Conservation (phyloP, 1,139 yeast genomes). For the Saccharomyces hybrid region DNA sequence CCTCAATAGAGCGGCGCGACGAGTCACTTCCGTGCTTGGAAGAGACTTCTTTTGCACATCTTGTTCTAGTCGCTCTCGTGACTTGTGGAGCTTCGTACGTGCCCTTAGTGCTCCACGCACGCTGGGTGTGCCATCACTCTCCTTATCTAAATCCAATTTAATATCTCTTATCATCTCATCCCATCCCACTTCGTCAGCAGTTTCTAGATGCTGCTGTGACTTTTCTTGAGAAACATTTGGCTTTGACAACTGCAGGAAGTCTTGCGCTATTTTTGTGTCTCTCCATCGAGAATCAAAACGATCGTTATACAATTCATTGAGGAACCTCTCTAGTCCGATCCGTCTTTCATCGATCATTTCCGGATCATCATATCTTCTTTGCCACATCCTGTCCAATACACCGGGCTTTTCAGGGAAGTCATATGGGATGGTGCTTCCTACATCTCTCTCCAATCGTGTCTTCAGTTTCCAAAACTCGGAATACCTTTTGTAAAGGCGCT, state of each 20-base stretch:
- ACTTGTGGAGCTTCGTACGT: not conserved
- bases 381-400: slow-evolving; percentile 11
- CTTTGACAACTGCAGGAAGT: slow-evolving; percentile 33
- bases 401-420: slow-evolving; percentile 37
- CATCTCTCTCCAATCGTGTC: slow-evolving; percentile 38
- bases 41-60: not conserved
- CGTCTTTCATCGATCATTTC: slow-evolving; percentile 44
- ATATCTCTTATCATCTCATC: slow-evolving; percentile 12
- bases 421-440: slow-evolving; percentile 41
- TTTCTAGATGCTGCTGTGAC: not conserved
- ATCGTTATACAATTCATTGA: slow-evolving; percentile 43
- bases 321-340: slow-evolving; percentile 40
- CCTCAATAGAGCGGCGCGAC: not conserved
- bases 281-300: slow-evolving; percentile 36
- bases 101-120: not conserved
- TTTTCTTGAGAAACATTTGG: slow-evolving; percentile 12
- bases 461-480: slow-evolving; percentile 47
- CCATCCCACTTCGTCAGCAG: not conserved
- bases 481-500: slow-evolving; percentile 17
- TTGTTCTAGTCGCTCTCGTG: not conserved
- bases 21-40: not conserved
- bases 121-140: slow-evolving; percentile 8
- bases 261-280: slow-evolving; percentile 31
- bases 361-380: slow-evolving; percentile 14
- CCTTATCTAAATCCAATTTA: slow-evolving; percentile 9